Conservation (phyloP, 768 basidiomycete species). For the Rhodotorula diobovata region DNA sequence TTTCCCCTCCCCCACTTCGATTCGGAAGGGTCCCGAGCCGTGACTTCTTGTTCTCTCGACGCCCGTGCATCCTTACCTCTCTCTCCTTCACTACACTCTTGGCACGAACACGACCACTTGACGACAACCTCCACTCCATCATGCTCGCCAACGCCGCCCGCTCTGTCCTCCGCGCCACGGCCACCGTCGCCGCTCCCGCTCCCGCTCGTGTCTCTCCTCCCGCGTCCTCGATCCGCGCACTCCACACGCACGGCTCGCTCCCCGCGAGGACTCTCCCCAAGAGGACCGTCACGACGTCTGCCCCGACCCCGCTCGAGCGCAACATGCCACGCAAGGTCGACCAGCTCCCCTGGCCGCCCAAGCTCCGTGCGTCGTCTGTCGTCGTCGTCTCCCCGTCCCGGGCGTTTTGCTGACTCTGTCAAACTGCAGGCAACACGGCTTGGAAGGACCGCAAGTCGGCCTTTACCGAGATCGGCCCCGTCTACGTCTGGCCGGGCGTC, state of each 20-base stretch:
- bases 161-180: background rate
- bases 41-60: background rate
- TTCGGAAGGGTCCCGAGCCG: too few species aligned
- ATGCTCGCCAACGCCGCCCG: background rate
- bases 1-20: background rate
- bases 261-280: background rate
- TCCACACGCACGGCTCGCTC: background rate
- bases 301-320: background rate
- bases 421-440: background rate
- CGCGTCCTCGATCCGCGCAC: background rate
- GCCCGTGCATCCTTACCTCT: background rate
- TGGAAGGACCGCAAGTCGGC: conserved; percentile 2
- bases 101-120: background rate
- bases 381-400: too few species aligned
- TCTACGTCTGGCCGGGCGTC: background rate
- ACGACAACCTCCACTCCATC: too few species aligned
- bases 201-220: too few species aligned
- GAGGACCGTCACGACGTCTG: background rate
- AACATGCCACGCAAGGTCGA: background rate
- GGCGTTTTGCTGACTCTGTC: too few species aligned
- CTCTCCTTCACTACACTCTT: background rate
- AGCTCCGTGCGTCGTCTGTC: background rate
- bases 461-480: background rate
- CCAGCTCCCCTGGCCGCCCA: background rate
- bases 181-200: background rate